phyloP scores from a whole-genome alignment of 176 grass and related monocot species.

The Aegilops bicornis region DNA sequence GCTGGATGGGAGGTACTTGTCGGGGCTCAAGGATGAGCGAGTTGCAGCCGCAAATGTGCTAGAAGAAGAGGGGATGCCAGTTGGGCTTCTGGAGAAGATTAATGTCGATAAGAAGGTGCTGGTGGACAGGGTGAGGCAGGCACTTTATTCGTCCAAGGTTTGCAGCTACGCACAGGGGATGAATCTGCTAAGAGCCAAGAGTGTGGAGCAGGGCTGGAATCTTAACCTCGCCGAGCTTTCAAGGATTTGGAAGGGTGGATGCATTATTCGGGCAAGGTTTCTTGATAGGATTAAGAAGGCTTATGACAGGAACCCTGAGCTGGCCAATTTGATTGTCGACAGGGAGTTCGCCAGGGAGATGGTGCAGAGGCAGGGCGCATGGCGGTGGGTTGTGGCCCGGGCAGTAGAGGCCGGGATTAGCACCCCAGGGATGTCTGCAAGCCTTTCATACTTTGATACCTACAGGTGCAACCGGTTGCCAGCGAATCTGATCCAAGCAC shows the following conservation, averaged over 20 bases:
- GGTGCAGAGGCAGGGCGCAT: slow-evolving; percentile 85
- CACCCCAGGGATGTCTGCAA: slow-evolving; percentile 91
- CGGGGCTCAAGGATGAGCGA: slow-evolving; percentile 88
- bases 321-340: slow-evolving; percentile 95
- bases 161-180: slow-evolving; percentile 99
- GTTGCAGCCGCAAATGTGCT: slow-evolving; percentile 63
- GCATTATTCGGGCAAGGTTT: slow-evolving; percentile 90
- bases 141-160: slow-evolving; percentile 79
- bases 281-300: slow-evolving; percentile 92
- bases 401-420: slow-evolving; percentile 85
- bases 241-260: slow-evolving; percentile 94
- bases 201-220: slow-evolving; percentile 79
- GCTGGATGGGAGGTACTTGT: slow-evolving; percentile 63
- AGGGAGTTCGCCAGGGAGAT: slow-evolving; percentile 93
- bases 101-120: slow-evolving; percentile 67
- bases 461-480: slow-evolving; percentile 76
- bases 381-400: slow-evolving; percentile 85
- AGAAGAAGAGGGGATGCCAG: slow-evolving; percentile 63
- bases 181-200: slow-evolving; percentile 84
- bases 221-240: slow-evolving; percentile 83
- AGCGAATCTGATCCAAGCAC: slow-evolving; percentile 97
- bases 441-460: slow-evolving; percentile 87
- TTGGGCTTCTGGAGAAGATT: slow-evolving; percentile 36
- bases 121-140: slow-evolving; percentile 73
- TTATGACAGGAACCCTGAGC: slow-evolving; percentile 66